Base-by-base conservation (phyloP, 2,329 filamentous ascomycete species). In the Stagonosporopsis tanaceti region DNA sequence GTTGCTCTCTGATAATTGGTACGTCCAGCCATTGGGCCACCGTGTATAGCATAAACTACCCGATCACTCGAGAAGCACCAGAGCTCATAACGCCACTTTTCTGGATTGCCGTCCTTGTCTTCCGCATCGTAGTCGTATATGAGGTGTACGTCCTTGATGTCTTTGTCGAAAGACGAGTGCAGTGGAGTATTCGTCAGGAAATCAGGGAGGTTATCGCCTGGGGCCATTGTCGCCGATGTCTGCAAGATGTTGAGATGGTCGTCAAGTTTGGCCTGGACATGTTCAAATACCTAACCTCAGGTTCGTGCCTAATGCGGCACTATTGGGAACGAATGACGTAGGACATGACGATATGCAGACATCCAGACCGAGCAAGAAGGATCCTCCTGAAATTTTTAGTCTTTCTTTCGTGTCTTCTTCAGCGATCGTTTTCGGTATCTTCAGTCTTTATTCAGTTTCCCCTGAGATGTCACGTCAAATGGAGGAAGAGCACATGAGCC, bases 71-170 rank as follows among this genome's bases (percentile, higher is more conserved):
- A 84, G 63, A 82, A 83, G 72, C 86, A 86, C 84, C 85, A 87
- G 66, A 87, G 81, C 58, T 87, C 85, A 63, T 87, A 87, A 1
- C 82, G 80, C 85, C 84, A 87, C 67, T 84, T 86, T 48, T 85
- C 82, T 0, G 82, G 79, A 5, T 81, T 81, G 9, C 83, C 82
- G 1, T 79, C 53, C 2, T 61, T 59, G 55, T 83, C 79, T 50
- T 81, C 70, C 0, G 81, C 83, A 38, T 80, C 77, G 61, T 86
- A 86, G 61, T 87, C 83, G 68, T 87, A 87, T 50, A 87, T 77
- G 1, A 86, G 75, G 60, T 86, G 84, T 2, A 81, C 78, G 62
- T 86, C 77, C 40, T 76, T 76, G 34, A 87, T 78, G 59, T 87
- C 84, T 34, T 77, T 69, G 39, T 85, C 77, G 60, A 84, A 85